phyloP scores from a whole-genome alignment of 2,329 filamentous ascomycete genomes.

The Scedosporium dehoogii region DNA sequence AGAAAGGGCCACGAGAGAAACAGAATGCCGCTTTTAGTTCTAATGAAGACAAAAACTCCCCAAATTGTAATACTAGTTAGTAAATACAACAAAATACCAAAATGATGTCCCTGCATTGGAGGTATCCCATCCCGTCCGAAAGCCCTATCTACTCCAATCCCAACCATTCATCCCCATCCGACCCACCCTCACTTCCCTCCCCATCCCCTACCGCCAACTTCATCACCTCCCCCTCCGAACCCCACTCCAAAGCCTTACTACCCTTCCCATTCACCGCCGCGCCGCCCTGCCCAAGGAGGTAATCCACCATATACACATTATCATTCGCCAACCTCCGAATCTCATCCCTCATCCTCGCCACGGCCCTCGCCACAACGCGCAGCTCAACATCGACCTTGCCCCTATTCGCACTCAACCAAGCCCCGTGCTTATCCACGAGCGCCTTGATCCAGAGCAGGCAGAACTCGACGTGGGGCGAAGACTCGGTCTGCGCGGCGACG shows the following conservation, averaged over 20 bases:
- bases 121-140: background rate
- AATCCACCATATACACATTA: slow-evolving; percentile 84
- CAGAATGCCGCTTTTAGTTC: too few species aligned
- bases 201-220: slow-evolving; percentile 23
- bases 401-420: slow-evolving; percentile 72
- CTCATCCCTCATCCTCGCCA: slow-evolving; percentile 72
- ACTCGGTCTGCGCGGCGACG: slow-evolving; percentile 77
- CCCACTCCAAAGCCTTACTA: slow-evolving; percentile 15
- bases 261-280: slow-evolving; percentile 13
- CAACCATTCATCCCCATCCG: slow-evolving; percentile 22
- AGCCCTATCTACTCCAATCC: slow-evolving; percentile 9
- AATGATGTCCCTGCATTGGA: too few species aligned
- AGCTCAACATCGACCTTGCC: slow-evolving; percentile 76
- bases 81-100: too few species aligned
- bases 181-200: slow-evolving; percentile 23
- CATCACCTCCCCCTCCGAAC: slow-evolving; percentile 13
- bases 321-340: slow-evolving; percentile 75
- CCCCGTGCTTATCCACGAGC: slow-evolving; percentile 69
- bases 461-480: slow-evolving; percentile 89
- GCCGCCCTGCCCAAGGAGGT: slow-evolving; percentile 49
- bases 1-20: too few species aligned
- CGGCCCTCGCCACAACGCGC: slow-evolving; percentile 69
- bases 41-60: too few species aligned
- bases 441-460: slow-evolving; percentile 89
- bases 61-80: too few species aligned